These are phyloP conservation scores for Pichia nakasei DNA, from an alignment of 805 yeast genomes.

Conservation along the genomic window DNA sequence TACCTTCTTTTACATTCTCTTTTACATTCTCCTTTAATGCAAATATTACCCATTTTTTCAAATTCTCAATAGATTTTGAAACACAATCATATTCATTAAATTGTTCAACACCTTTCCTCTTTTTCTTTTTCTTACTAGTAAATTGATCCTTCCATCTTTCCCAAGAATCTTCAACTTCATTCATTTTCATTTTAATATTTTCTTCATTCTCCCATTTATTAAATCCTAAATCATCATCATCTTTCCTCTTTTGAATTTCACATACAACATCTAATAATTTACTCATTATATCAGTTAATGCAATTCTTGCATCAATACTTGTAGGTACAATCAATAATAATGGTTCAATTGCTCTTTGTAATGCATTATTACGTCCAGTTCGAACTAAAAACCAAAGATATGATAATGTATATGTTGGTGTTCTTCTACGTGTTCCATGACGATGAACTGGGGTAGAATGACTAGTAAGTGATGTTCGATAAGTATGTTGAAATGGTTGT, in stretches of 20 bases:
- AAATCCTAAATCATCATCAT: not conserved
- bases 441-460: conserved; percentile 8
- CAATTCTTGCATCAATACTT: conserved; percentile 7
- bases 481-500: conserved; percentile 5
- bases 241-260: not conserved
- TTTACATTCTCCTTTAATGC: not conserved
- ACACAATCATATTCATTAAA: conserved; percentile 1
- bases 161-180: conserved; percentile 3
- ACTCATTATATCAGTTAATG: conserved; percentile 4
- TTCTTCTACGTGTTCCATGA: conserved; percentile 5
- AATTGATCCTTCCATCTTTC: conserved; percentile 7
- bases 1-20: no score
- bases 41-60: not conserved
- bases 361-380: conserved; percentile 1
- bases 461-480: not conserved
- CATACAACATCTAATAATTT: conserved; percentile 1
- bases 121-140: not conserved
- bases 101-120: conserved; percentile 4
- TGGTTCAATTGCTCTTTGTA: conserved; percentile 7
- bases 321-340: conserved; percentile 6
- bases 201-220: not conserved
- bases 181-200: conserved; percentile 1
- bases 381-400: conserved; percentile 6
- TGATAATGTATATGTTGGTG: conserved; percentile 6
- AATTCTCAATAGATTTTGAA: not conserved